Percentiles rank a stretch among this genome's conserved stretches.
Conservation (phyloP, 306 rosid genomes). For the Prunus armeniaca region DNA sequence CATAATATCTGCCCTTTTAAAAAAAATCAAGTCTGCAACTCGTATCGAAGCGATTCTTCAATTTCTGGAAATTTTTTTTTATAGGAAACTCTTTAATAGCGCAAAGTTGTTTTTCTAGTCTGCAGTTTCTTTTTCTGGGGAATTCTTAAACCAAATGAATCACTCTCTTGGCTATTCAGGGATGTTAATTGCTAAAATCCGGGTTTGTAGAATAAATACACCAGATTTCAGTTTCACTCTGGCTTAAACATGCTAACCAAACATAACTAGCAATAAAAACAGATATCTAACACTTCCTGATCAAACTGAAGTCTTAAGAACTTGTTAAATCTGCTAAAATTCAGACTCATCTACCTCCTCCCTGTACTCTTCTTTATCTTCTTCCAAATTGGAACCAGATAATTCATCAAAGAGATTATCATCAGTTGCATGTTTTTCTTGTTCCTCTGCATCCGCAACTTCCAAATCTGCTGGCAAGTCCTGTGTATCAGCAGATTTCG, state of each 20-base stretch:
- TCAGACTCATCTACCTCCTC: slow-evolving; percentile 53
- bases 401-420: slow-evolving; percentile 20
- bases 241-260: background rate
- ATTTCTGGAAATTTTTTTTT: too few species aligned
- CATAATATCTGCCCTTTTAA: too few species aligned
- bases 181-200: too few species aligned
- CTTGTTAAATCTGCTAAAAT: slow-evolving; percentile 19
- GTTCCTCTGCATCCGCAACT: slow-evolving; percentile 25
- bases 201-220: background rate
- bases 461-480: slow-evolving; percentile 21
- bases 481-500: background rate
- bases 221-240: background rate
- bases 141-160: too few species aligned
- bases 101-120: too few species aligned
- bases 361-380: slow-evolving; percentile 42
- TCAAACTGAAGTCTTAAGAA: background rate
- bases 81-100: too few species aligned
- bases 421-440: slow-evolving; percentile 16
- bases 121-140: too few species aligned
- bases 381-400: slow-evolving; percentile 27
- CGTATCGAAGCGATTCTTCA: too few species aligned
- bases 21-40: too few species aligned
- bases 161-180: too few species aligned
- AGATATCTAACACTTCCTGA: background rate
- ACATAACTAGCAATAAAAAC: background rate